Percentiles rank a stretch among this genome's conserved stretches.
phyloP scores from a whole-genome alignment of 2,329 filamentous ascomycete species.

The Neonectria punicea region DNA sequence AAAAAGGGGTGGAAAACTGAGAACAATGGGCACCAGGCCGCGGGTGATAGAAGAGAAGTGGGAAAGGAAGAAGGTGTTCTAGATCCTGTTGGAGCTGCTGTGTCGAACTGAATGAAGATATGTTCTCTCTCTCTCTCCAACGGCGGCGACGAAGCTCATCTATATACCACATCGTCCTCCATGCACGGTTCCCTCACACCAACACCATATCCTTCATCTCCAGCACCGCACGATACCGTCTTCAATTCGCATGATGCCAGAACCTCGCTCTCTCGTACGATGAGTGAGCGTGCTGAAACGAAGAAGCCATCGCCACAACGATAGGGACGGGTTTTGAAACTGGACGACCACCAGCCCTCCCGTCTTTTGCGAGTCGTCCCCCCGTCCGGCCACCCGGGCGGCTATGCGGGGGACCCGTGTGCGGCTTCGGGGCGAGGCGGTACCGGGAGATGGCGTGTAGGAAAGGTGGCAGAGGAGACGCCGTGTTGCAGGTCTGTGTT shows the following conservation, averaged over 20 bases:
- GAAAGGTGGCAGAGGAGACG: not conserved
- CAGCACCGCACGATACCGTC: slow-evolving; percentile 12
- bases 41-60: slow-evolving; percentile 19
- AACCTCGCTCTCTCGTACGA: slow-evolving; percentile 34
- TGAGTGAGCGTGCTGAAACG: slow-evolving; percentile 29
- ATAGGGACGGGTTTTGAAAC: slow-evolving; percentile 20
- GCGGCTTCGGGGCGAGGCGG: no score
- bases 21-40: slow-evolving; percentile 17
- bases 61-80: not conserved
- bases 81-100: slow-evolving; percentile 4
- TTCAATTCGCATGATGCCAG: slow-evolving; percentile 26
- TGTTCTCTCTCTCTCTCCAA: not conserved
- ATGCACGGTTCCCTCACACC: slow-evolving; percentile 15
- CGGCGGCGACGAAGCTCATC: slow-evolving; percentile 12
- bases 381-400: slow-evolving; percentile 3
- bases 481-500: slow-evolving; percentile 23
- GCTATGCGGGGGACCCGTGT: not conserved
- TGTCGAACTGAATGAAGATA: slow-evolving; percentile 22
- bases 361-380: not conserved
- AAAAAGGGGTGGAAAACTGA: not conserved
- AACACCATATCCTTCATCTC: not conserved
- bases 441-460: not conserved
- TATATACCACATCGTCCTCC: slow-evolving; percentile 23
- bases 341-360: not conserved
- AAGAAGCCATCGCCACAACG: slow-evolving; percentile 4